Conservation (phyloP, 192 early-diverging fungal species). For the Endogone sp. region DNA sequence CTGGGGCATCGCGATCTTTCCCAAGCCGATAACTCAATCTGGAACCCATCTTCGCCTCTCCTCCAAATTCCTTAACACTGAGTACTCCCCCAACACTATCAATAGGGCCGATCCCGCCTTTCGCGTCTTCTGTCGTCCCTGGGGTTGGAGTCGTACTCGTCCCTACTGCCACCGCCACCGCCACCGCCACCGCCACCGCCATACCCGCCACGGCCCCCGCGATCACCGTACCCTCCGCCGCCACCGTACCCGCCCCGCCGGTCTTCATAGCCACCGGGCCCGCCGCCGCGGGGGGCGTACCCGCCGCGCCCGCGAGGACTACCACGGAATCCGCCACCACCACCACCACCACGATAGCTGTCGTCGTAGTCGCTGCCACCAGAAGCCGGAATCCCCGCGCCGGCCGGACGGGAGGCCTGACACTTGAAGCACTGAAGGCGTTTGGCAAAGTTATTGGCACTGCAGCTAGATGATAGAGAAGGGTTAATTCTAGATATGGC, state of each 20-base stretch:
- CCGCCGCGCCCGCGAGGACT: no score
- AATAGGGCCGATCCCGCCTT: constrained; percentile 44
- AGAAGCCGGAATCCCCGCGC: constrained; percentile 20
- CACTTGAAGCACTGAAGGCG: constrained; percentile 61
- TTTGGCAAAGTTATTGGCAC: constrained; percentile 65
- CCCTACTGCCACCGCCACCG: constrained; percentile 17
- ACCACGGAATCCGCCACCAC: no score
- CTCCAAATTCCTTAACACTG: no score
- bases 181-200: constrained; percentile 27
- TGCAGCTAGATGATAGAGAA: constrained; percentile 38
- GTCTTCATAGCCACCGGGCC: no score
- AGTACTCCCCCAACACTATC: no score
- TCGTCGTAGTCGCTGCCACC: constrained; percentile 28
- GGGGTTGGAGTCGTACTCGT: constrained; percentile 32
- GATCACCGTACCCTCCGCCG: constrained; percentile 11
- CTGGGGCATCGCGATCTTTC: no score
- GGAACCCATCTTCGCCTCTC: no score
- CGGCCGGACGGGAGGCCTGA: constrained; percentile 51
- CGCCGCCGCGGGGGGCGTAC: constrained; percentile 4
- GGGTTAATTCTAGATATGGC: no score
- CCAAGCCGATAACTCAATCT: no score
- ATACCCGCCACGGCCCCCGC: constrained; percentile 11
- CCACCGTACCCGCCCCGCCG: constrained; percentile 23
- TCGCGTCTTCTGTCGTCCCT: constrained; percentile 44
- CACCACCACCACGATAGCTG: constrained; percentile 32